These are phyloP conservation scores for Trichoderma oligosporum DNA, from an alignment of 2,329 filamentous ascomycete genomes.

Conservation along the genomic window DNA sequence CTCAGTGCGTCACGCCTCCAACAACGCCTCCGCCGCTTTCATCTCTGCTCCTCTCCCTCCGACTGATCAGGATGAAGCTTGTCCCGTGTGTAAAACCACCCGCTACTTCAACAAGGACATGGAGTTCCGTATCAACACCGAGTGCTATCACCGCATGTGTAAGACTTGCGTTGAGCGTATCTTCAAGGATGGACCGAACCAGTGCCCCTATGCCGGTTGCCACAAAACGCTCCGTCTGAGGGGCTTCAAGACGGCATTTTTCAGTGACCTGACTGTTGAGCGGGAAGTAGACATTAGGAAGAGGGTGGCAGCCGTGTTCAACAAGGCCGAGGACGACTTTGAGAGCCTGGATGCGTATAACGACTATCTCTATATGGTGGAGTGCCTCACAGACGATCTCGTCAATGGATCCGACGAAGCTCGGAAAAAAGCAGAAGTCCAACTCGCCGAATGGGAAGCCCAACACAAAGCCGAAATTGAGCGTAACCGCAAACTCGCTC, in stretches of 20 bases:
- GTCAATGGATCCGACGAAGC: constrained; percentile 67
- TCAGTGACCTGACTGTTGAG: constrained; percentile 82
- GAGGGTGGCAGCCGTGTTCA: constrained; percentile 76
- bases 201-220: constrained; percentile 88
- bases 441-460: constrained; percentile 61
- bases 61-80: constrained; percentile 62
- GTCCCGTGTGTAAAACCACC: constrained; percentile 94
- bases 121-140: constrained; percentile 92
- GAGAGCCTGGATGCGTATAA: constrained; percentile 80
- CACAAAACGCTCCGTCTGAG: constrained; percentile 79
- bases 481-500: constrained; percentile 53
- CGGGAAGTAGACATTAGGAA: constrained; percentile 88
- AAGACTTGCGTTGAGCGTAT: constrained; percentile 91
- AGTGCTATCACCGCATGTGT: constrained; percentile 99
- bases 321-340: constrained; percentile 87
- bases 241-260: constrained; percentile 83
- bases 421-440: constrained; percentile 44
- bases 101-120: constrained; percentile 94
- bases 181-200: constrained; percentile 85
- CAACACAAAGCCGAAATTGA: constrained; percentile 68
- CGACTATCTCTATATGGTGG: constrained; percentile 89
- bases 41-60: constrained; percentile 22
- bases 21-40: constrained; percentile 15
- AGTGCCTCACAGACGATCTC: constrained; percentile 85
- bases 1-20: constrained; percentile 29